A percentile compares a stretch with the other conserved stretches of the same genome.
These are phyloP conservation scores for Posidonia oceanica DNA, from an alignment of 116 monocot genomes.

Conservation along the genomic window DNA sequence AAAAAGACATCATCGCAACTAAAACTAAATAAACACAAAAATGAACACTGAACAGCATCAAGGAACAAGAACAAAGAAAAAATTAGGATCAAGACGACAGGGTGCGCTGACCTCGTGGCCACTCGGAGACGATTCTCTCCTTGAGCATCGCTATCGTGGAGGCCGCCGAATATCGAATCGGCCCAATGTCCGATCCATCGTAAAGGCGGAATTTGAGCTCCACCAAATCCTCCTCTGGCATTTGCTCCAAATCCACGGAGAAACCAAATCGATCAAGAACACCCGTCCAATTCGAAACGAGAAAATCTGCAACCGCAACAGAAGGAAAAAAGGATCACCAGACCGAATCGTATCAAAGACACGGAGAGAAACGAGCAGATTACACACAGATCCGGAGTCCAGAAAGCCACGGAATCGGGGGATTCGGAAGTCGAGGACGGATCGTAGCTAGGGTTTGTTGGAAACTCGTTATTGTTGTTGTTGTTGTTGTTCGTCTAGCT, in stretches of 20 bases:
- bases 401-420: background rate
- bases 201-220: slow-evolving; percentile 76
- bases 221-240: slow-evolving; percentile 66
- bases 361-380: background rate
- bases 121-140: slow-evolving; percentile 57
- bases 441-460: background rate
- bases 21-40: background rate
- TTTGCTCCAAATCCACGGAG: slow-evolving; percentile 9
- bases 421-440: background rate
- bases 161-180: slow-evolving; percentile 38
- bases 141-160: slow-evolving; percentile 57
- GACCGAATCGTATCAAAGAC: background rate
- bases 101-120: slow-evolving; percentile 45
- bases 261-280: background rate
- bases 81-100: background rate
- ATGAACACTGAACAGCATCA: background rate
- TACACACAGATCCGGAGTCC: too few species aligned
- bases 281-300: background rate
- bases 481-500: too few species aligned
- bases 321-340: too few species aligned
- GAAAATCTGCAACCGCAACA: too few species aligned
- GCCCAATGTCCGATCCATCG: slow-evolving; percentile 77
- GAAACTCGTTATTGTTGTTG: too few species aligned
- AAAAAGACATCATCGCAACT: background rate
- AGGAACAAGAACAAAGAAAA: background rate